Evolutionary conservation across 306 rosid species (phyloP), one percentile per base, ranked within the genome.

Genomic region (Castanea crenata): DNA sequence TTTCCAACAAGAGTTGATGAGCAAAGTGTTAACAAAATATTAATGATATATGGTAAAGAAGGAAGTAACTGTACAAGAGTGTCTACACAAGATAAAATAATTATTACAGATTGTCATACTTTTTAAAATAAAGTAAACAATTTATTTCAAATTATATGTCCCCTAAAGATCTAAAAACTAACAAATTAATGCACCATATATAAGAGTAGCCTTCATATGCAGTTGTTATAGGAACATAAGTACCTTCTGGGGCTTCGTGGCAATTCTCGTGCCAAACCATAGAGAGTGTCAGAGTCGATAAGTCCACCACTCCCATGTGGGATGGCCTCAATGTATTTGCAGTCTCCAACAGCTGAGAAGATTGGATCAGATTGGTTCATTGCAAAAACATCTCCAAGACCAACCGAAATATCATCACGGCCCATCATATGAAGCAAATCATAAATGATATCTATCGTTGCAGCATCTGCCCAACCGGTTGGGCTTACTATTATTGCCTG

Each of bases 401-500:
- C 99, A 38, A 95, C 91, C 19, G 85, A 87, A 61, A 95, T 87
- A 85, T 95, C 99, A 1, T 93, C 99, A 44, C 96, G 91, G 11
- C 99, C 98, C 98, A 95, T 95, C 99, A 91, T 95, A 87, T 95
- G 99, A 55, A 95, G 85, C 65, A 95, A 27, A 65, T 93, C 98
- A 79, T 93, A 93, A 4, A 93, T 34, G 11, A 93, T 78, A 80
- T 95, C 97, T 79, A 91, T 91, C 74, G 96, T 95, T 76, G 97
- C 99, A 32, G 88, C 97, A 83, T 91, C 89, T 75, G 96, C 96
- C 99, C 99, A 95, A 32, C 99, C 98, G 1, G 89, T 93, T 85
- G 98, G 96, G 72, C 93, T 95, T 61, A 92, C 92, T 58, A 93
- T 89, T 57, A 95, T 90, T 83, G 91, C 99, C 99, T 93, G 80